Evolutionary conservation across 2,329 filamentous ascomycete species (phyloP).

Genomic region (Colletotrichum chlorophyti): DNA sequence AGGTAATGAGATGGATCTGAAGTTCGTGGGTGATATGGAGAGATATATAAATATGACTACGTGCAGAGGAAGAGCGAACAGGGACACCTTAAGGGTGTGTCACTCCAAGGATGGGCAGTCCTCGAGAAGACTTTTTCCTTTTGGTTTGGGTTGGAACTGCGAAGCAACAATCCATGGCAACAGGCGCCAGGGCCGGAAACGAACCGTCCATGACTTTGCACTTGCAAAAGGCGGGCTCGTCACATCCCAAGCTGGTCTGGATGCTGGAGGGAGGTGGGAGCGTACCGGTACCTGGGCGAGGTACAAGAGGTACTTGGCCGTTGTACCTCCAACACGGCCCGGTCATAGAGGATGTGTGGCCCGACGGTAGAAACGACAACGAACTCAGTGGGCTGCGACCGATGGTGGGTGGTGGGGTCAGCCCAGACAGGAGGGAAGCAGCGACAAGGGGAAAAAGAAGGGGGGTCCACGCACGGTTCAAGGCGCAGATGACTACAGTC

Average conservation of each 20-base stretch:
- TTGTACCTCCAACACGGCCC: constrained; percentile 7
- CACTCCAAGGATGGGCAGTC: constrained; percentile 13
- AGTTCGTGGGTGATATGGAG: constrained; percentile 3
- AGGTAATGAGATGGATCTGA: background rate
- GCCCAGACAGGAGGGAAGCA: background rate
- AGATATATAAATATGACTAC: background rate
- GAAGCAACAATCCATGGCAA: constrained; percentile 17
- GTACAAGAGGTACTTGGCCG: constrained; percentile 14
- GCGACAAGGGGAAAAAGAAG: background rate
- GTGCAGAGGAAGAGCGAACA: constrained; percentile 18
- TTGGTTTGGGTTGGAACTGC: constrained; percentile 2
- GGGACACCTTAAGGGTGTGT: constrained; percentile 24
- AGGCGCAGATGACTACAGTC: background rate
- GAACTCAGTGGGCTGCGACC: no score
- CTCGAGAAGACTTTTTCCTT: background rate
- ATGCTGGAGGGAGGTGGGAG: constrained; percentile 16
- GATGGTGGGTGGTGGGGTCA: background rate
- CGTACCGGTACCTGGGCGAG: constrained; percentile 27
- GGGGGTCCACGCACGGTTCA: no score
- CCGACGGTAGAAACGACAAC: background rate
- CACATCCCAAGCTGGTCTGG: constrained; percentile 10
- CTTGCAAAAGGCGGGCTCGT: constrained; percentile 22
- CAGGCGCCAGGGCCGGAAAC: constrained; percentile 15
- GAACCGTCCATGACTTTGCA: constrained; percentile 14
- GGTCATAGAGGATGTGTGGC: background rate